phyloP scores from a whole-genome alignment of 768 basidiomycete genomes.

The Megacollybia marginata region DNA sequence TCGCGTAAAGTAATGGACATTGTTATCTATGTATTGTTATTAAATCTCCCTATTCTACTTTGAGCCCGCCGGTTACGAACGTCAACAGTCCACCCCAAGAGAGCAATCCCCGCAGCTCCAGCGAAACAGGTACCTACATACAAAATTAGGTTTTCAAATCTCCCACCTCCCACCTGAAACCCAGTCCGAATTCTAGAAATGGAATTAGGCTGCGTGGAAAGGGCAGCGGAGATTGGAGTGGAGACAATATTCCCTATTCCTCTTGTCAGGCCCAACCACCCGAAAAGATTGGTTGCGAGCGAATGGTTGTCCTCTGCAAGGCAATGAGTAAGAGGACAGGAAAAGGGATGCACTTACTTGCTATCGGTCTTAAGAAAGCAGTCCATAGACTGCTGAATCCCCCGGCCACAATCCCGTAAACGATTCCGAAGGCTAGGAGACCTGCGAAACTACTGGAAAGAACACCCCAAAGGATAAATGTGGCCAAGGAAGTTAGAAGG shows the following conservation, averaged over 20 bases:
- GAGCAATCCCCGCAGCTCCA: not conserved
- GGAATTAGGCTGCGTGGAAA: not conserved
- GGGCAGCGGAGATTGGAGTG: slow-evolving; percentile 14
- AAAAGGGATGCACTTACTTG: not conserved
- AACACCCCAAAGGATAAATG: slow-evolving; percentile 25
- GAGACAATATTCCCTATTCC: slow-evolving; percentile 21
- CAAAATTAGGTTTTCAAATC: slow-evolving; percentile 19
- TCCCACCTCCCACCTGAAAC: slow-evolving; percentile 14
- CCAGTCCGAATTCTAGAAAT: slow-evolving; percentile 2
- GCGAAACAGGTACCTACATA: slow-evolving; percentile 20
- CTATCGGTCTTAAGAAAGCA: slow-evolving; percentile 15
- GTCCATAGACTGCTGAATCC: slow-evolving; percentile 24
- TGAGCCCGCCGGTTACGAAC: not conserved
- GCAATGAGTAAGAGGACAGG: too few species aligned
- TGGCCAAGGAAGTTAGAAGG: slow-evolving; percentile 13
- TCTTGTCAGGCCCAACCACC: slow-evolving; percentile 14
- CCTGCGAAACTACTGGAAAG: slow-evolving; percentile 14
- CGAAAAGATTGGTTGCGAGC: slow-evolving; percentile 13
- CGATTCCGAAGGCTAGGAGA: slow-evolving; percentile 18
- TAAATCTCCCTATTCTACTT: too few species aligned
- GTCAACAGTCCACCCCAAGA: slow-evolving; percentile 5
- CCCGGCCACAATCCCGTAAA: slow-evolving; percentile 23
- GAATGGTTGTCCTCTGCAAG: slow-evolving; percentile 6
- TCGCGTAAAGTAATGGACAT: too few species aligned
- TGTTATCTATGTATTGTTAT: too few species aligned